phyloP scores from a whole-genome alignment of 2,329 filamentous ascomycete genomes.

The Epichloe bromicola region DNA sequence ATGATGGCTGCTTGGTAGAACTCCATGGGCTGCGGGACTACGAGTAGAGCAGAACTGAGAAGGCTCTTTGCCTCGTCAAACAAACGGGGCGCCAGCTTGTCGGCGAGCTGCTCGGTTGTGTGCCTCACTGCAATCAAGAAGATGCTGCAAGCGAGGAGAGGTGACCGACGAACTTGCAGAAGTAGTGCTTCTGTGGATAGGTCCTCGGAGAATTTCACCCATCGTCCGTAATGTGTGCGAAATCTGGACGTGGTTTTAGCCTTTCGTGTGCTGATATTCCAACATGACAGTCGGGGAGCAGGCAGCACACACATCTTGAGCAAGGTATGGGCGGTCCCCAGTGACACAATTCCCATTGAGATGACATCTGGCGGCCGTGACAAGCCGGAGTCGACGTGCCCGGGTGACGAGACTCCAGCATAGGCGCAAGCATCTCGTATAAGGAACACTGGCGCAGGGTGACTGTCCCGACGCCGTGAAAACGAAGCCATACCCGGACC shows the following conservation, averaged over 20 bases:
- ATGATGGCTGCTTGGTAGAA: slow-evolving; percentile 15
- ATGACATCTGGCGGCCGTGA: slow-evolving; percentile 9
- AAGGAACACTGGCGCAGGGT: slow-evolving; percentile 14
- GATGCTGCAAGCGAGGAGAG: slow-evolving; percentile 13
- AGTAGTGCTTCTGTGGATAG: slow-evolving; percentile 8
- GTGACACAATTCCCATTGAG: slow-evolving; percentile 9
- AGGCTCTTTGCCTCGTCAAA: slow-evolving; percentile 14
- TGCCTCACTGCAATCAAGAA: slow-evolving; percentile 15
- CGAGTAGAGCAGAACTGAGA: slow-evolving; percentile 7
- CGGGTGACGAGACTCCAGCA: slow-evolving; percentile 11
- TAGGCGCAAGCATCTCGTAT: slow-evolving; percentile 16
- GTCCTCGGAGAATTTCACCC: slow-evolving; percentile 14
- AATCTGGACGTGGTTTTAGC: slow-evolving; percentile 10
- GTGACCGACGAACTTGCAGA: slow-evolving; percentile 4
- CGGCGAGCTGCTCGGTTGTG: slow-evolving; percentile 12
- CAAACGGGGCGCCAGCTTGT: slow-evolving; percentile 11
- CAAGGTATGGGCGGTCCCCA: slow-evolving; percentile 9
- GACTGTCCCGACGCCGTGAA: neutral
- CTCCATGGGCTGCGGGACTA: slow-evolving; percentile 9
- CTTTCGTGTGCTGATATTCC: neutral
- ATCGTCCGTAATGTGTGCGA: slow-evolving; percentile 14
- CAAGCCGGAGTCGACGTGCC: neutral
- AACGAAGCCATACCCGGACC: neutral
- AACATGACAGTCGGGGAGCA: neutral
- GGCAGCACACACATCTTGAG: slow-evolving; percentile 11